Percentiles rank a stretch among this genome's conserved stretches.
phyloP scores from a whole-genome alignment of 345 rosid genomes.

The Citrus medica region DNA sequence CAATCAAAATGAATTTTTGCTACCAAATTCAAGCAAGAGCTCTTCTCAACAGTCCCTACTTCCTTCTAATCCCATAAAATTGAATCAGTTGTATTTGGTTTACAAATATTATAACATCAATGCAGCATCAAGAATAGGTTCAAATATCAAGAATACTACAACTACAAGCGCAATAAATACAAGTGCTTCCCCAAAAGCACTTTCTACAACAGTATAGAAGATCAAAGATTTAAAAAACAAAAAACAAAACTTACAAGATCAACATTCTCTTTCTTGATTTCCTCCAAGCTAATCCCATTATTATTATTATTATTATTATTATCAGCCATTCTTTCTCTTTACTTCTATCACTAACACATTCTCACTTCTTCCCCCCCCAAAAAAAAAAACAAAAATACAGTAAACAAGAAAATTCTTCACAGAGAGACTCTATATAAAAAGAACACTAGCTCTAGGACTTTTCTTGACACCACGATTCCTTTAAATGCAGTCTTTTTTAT shows the following conservation, averaged over 20 bases:
- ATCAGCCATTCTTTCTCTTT: conserved; percentile 29
- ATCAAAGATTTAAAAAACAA: no score
- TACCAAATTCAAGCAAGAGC: background rate
- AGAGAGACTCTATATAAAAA: background rate
- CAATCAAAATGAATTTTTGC: background rate
- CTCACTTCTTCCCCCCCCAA: background rate
- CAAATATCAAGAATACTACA: background rate
- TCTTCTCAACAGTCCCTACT: background rate
- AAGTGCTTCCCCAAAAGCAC: background rate
- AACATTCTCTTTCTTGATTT: conserved; percentile 52
- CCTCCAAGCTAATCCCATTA: conserved; percentile 45
- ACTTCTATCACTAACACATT: background rate
- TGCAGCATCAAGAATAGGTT: background rate
- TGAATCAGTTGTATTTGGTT: background rate
- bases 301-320: no score
- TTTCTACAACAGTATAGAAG: background rate
- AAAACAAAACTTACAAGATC: conserved; percentile 41
- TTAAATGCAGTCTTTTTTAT: background rate
- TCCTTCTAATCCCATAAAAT: background rate
- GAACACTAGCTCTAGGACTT: background rate
- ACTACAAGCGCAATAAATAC: background rate
- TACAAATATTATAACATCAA: background rate
- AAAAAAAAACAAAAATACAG: no score
- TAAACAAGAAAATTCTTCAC: background rate
- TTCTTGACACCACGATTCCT: background rate